phyloP scores from a whole-genome alignment of 1,139 yeast genomes.

The Nakaseomyces kungkrabaensis region DNA sequence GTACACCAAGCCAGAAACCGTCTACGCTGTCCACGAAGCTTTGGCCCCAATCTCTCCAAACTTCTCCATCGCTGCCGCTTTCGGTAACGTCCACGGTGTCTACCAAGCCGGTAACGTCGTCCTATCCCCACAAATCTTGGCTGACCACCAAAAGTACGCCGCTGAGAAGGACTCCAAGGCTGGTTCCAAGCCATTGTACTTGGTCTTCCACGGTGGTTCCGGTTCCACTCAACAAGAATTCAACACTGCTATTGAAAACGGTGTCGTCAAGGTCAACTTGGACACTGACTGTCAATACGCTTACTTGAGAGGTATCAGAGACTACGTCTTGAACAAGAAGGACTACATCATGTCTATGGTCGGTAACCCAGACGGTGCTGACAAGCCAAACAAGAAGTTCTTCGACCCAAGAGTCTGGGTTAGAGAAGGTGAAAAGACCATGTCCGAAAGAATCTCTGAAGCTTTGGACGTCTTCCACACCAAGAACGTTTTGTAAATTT shows the following conservation, averaged over 20 bases:
- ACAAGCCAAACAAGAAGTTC: conserved; percentile 98
- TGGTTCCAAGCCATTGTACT: conserved; percentile 71
- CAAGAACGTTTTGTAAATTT: conserved; percentile 46
- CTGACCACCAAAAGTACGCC: conserved; percentile 88
- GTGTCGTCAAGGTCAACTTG: conserved; percentile 98
- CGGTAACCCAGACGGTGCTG: conserved; percentile 99
- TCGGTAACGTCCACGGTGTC: conserved; percentile 99
- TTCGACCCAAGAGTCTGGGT: conserved; percentile 99
- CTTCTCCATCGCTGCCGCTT: conserved; percentile 99
- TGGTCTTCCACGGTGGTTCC: conserved; percentile 99
- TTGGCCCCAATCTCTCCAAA: conserved; percentile 87
- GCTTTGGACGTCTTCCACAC: conserved; percentile 86
- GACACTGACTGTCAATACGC: conserved; percentile 99
- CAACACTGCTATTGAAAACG: conserved; percentile 80
- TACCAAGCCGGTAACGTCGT: conserved; percentile 98
- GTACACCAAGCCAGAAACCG: conserved; percentile 95
- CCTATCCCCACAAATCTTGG: conserved; percentile 86
- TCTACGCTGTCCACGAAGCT: conserved; percentile 82
- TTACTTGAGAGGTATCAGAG: conserved; percentile 93
- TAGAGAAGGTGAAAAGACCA: conserved; percentile 99
- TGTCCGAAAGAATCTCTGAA: conserved; percentile 74
- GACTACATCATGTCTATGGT: conserved; percentile 82
- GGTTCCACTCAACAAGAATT: conserved; percentile 92
- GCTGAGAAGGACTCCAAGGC: conserved; percentile 49
- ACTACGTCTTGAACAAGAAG: conserved; percentile 90